These are phyloP conservation scores for Cryptococcus sp. DNA, from an alignment of 1,284 basidiomycete genomes.

Conservation along the genomic window DNA sequence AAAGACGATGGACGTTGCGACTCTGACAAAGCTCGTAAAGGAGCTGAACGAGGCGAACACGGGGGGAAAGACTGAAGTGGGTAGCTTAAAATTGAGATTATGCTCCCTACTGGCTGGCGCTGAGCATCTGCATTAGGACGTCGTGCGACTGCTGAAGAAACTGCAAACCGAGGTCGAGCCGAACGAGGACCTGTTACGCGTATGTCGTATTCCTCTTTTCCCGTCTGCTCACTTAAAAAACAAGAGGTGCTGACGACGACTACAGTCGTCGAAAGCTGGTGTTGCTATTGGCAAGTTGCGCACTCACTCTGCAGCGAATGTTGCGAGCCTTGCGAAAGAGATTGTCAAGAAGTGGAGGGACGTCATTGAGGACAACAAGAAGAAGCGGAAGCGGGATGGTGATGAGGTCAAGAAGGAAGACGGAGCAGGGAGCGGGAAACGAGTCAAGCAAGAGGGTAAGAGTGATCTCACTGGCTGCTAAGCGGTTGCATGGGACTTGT, in stretches of 20 bases:
- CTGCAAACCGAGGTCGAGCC: constrained; percentile 78
- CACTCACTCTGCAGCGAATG: constrained; percentile 67
- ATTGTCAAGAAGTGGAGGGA: constrained; percentile 90
- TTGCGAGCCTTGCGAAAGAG: constrained; percentile 85
- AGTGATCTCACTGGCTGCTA: constrained; percentile 5
- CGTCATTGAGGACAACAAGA: constrained; percentile 73
- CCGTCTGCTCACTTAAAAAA: not conserved
- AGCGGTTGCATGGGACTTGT: not conserved
- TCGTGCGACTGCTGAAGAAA: constrained; percentile 65
- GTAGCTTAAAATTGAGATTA: constrained; percentile 41
- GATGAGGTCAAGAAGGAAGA: constrained; percentile 27
- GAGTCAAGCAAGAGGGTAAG: constrained; percentile 41
- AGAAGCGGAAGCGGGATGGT: constrained; percentile 55
- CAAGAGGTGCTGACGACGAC: not conserved
- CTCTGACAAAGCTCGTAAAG: constrained; percentile 35
- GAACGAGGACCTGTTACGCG: constrained; percentile 83
- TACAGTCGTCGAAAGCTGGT: constrained; percentile 72
- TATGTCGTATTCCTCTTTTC: constrained; percentile 56
- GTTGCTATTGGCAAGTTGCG: constrained; percentile 90
- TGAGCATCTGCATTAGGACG: constrained; percentile 61
- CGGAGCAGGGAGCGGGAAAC: constrained; percentile 34
- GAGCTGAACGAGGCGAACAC: constrained; percentile 64
- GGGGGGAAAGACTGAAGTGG: constrained; percentile 72
- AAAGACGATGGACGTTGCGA: constrained; percentile 35
- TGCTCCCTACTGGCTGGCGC: not conserved